Conservation (phyloP, 2,329 filamentous ascomycete genomes). For the Sphaerulina musiva region DNA sequence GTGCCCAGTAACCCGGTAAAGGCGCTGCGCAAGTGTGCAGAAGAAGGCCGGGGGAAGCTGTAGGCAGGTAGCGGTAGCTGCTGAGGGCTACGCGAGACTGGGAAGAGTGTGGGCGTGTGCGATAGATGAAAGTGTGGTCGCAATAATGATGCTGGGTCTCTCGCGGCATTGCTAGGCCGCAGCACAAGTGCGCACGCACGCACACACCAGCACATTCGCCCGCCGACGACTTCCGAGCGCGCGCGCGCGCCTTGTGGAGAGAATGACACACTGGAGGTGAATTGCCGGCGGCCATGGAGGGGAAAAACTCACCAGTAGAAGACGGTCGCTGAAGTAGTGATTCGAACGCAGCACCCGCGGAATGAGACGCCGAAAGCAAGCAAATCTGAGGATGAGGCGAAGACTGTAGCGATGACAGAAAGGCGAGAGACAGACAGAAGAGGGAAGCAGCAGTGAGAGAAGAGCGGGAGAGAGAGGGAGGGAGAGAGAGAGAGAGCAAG, state of each 20-base stretch:
- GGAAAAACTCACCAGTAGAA: background rate
- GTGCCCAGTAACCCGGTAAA: conserved; percentile 7
- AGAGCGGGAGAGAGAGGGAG: no score
- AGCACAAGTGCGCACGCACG: background rate
- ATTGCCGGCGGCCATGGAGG: background rate
- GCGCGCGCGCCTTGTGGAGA: background rate
- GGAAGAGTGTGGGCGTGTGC: background rate
- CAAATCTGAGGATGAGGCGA: background rate
- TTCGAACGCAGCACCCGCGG: background rate
- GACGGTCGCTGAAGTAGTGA: background rate
- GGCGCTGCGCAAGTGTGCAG: background rate
- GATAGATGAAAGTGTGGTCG: background rate
- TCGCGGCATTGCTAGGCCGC: background rate
- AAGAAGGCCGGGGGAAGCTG: background rate
- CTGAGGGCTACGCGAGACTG: background rate
- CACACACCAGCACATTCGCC: no score
- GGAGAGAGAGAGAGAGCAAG: no score
- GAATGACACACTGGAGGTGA: background rate
- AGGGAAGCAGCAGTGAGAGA: background rate
- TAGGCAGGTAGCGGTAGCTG: background rate
- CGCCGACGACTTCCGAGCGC: background rate
- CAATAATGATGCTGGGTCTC: background rate
- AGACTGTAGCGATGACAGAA: background rate
- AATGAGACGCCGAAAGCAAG: conserved; percentile 1
- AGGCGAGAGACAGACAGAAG: background rate